phyloP scores from a whole-genome alignment of 768 basidiomycete genomes.

The Pleurotus pulmonarius region DNA sequence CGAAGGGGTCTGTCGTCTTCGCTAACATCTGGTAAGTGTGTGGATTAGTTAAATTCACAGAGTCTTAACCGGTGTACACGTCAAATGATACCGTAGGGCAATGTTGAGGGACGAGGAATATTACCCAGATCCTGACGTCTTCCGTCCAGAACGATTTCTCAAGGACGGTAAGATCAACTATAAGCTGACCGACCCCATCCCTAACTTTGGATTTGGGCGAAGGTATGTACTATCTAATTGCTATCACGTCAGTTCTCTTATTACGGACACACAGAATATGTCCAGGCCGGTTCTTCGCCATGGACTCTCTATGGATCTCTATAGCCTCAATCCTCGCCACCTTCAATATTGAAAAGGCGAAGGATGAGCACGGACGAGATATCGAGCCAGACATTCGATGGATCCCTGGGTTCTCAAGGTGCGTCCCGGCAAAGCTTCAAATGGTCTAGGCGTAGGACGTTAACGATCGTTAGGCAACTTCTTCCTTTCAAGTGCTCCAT shows the following conservation, averaged over 20 bases:
- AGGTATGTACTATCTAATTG: neutral
- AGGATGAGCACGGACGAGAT: conserved; percentile 4
- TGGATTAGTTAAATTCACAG: too few species aligned
- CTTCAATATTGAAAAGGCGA: conserved; percentile 8
- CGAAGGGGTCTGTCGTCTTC: conserved; percentile 27
- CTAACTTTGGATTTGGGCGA: conserved; percentile 33
- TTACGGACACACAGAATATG: neutral
- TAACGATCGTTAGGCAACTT: too few species aligned
- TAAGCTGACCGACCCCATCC: conserved; percentile 29
- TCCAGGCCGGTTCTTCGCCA: conserved; percentile 7
- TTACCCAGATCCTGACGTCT: conserved; percentile 32
- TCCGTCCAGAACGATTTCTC: conserved; percentile 45
- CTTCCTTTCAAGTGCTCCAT: too few species aligned
- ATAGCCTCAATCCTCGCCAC: conserved; percentile 7
- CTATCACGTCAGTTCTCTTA: too few species aligned
- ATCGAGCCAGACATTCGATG: too few species aligned
- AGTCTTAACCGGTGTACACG: too few species aligned
- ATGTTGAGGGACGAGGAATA: conserved; percentile 28
- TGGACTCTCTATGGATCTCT: neutral
- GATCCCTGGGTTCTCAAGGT: too few species aligned
- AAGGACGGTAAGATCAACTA: conserved; percentile 32
- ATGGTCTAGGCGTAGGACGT: too few species aligned
- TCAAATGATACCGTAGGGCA: conserved; percentile 19
- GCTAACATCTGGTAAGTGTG: conserved; percentile 23
- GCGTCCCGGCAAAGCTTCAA: too few species aligned